Evolutionary conservation across 305 asterid genomes (phyloP).

Genomic region (Euphrasia arctica): DNA sequence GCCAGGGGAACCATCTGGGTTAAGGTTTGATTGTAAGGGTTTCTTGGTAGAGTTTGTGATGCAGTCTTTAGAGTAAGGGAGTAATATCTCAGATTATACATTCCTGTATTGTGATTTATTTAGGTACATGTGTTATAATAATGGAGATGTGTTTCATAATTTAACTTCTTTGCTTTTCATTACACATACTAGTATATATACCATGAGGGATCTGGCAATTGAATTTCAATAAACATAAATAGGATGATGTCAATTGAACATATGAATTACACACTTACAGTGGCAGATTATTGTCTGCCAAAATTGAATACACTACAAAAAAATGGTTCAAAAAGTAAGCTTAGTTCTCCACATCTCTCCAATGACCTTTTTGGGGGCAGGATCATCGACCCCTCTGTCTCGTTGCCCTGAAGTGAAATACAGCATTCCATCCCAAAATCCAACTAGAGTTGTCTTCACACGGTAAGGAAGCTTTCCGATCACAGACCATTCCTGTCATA

Average conservation of each 20-base stretch:
- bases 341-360: conserved; percentile 96
- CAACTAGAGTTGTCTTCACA: conserved; percentile 91
- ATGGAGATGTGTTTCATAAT: too few relatives aligned
- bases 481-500: conserved; percentile 83
- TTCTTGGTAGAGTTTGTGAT: conserved; percentile 59
- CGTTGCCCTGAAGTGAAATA: conserved; percentile 97
- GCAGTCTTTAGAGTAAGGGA: not conserved
- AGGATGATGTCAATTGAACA: not conserved
- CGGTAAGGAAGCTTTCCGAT: conserved; percentile 89
- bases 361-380: conserved; percentile 79
- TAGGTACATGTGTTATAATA: not conserved
- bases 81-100: not conserved
- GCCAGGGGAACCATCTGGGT: conserved; percentile 57
- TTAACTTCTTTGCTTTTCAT: too few relatives aligned
- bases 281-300: conserved; percentile 6
- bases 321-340: conserved; percentile 41
- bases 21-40: conserved; percentile 73
- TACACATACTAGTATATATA: not conserved
- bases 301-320: not conserved
- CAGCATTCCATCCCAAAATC: conserved; percentile 92
- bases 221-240: not conserved
- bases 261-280: not conserved
- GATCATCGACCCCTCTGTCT: conserved; percentile 83
- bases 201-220: not conserved
- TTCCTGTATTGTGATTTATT: not conserved